These are phyloP conservation scores for Chaetoscypha palmicola DNA, from an alignment of 2,329 filamentous ascomycete genomes.

Conservation along the genomic window DNA sequence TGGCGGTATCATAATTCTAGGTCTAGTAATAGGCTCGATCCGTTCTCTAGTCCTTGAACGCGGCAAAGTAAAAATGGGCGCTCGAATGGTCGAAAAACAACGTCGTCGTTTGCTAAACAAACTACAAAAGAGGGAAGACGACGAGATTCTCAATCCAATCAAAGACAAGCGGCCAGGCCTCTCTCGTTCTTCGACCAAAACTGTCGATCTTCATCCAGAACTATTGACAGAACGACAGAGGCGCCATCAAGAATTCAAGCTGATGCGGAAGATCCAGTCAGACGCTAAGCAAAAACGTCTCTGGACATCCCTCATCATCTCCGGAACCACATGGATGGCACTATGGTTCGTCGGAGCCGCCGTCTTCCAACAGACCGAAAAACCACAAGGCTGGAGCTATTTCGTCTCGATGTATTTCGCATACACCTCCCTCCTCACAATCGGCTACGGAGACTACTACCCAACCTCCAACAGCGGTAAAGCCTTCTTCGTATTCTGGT, in stretches of 20 bases:
- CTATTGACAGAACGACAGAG: slow-evolving; percentile 46
- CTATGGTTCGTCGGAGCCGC: slow-evolving; percentile 77
- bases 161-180: slow-evolving; percentile 2
- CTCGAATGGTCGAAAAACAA: slow-evolving; percentile 54
- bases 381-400: slow-evolving; percentile 57
- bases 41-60: slow-evolving; percentile 57
- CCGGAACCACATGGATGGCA: slow-evolving; percentile 58
- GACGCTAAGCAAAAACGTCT: slow-evolving; percentile 57
- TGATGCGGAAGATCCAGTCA: slow-evolving; percentile 76
- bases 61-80: slow-evolving; percentile 46
- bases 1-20: slow-evolving; percentile 74
- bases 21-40: slow-evolving; percentile 76
- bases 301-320: slow-evolving; percentile 68
- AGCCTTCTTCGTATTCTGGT: slow-evolving; percentile 92
- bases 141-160: slow-evolving; percentile 42
- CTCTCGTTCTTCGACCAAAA: slow-evolving; percentile 9
- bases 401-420: slow-evolving; percentile 81
- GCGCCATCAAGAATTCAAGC: slow-evolving; percentile 62
- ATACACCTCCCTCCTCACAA: slow-evolving; percentile 75
- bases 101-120: slow-evolving; percentile 41
- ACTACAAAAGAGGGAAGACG: slow-evolving; percentile 40
- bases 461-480: slow-evolving; percentile 72
- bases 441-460: slow-evolving; percentile 77
- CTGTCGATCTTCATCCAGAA: neutral
- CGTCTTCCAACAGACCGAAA: slow-evolving; percentile 56